A percentile compares a stretch with the other conserved stretches of the same genome.
Evolutionary conservation across 108 stramenopile species (phyloP).

Genomic region (Cyclotella kingstonii): DNA sequence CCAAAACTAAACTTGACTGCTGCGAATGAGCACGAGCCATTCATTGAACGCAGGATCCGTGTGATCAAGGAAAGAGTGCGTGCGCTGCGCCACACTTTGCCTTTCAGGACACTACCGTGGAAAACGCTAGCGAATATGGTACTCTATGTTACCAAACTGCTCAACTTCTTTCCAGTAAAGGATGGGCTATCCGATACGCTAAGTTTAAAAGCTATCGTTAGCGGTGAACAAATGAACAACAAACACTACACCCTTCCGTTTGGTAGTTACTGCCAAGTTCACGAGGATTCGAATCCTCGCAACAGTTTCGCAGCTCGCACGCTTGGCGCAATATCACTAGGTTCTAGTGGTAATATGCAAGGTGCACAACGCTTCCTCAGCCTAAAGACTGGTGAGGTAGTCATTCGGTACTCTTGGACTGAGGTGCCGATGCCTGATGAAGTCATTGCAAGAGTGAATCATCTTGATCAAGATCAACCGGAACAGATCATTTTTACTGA

Average conservation of each 20-base stretch:
- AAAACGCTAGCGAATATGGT: no score
- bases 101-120: no score
- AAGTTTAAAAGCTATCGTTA: no score
- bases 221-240: background rate
- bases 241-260: background rate
- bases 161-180: background rate
- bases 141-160: background rate
- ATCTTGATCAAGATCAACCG: no score
- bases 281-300: slow-evolving; percentile 28
- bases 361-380: background rate
- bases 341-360: background rate
- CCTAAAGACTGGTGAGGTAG: background rate
- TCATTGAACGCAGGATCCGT: no score
- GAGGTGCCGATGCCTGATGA: background rate
- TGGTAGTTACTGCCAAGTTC: slow-evolving; percentile 7
- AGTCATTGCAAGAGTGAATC: background rate
- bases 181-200: no score
- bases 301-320: slow-evolving; percentile 29
- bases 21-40: no score
- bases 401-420: background rate
- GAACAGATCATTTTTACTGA: no score
- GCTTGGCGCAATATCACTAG: background rate
- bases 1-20: no score
- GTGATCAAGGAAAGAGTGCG: no score
- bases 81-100: no score